Percentiles rank a stretch among this genome's conserved stretches.
phyloP scores from a whole-genome alignment of 2,329 filamentous ascomycete genomes.

The Aspergillus calidoustus region DNA sequence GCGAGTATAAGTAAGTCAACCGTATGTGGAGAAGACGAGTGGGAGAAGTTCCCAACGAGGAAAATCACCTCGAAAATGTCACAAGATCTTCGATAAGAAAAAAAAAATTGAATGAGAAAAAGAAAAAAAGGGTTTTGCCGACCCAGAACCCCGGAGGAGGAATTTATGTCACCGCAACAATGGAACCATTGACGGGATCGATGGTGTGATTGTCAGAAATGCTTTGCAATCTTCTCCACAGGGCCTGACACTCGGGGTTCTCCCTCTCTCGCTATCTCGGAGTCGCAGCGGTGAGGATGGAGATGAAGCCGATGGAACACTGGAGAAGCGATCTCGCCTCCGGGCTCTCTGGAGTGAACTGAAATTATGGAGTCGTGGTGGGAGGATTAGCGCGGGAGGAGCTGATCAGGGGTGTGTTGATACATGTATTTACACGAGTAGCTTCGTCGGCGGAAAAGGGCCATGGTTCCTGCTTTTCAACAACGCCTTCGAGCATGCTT shows the following conservation, averaged over 20 bases:
- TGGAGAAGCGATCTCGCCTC: not conserved
- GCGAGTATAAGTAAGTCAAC: constrained; percentile 20
- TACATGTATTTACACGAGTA: constrained; percentile 12
- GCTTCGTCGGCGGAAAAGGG: not conserved
- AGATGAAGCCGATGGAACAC: not conserved
- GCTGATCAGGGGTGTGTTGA: not conserved
- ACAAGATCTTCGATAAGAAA: constrained; percentile 20
- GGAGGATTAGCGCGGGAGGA: constrained; percentile 6
- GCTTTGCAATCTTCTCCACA: constrained; percentile 11
- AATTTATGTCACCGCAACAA: constrained; percentile 26
- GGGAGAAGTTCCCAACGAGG: constrained; percentile 15
- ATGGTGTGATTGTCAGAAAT: constrained; percentile 29
- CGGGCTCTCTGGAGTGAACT: not conserved
- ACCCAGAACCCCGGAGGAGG: constrained; percentile 19
- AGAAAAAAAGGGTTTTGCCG: constrained; percentile 20
- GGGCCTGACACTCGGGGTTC: not conserved
- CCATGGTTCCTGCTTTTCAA: not conserved
- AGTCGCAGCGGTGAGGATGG: constrained; percentile 2
- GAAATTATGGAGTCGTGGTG: constrained; percentile 2
- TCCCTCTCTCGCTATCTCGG: not conserved
- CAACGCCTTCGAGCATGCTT: not conserved
- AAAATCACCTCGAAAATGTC: constrained; percentile 25
- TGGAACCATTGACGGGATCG: constrained; percentile 29
- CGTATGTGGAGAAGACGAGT: constrained; percentile 18
- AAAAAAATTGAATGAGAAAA: constrained; percentile 21